A percentile compares a stretch with the other conserved stretches of the same genome.
These are phyloP conservation scores for Zygosaccharomyces siamensis DNA, from an alignment of 805 yeast species.

Conservation along the genomic window DNA sequence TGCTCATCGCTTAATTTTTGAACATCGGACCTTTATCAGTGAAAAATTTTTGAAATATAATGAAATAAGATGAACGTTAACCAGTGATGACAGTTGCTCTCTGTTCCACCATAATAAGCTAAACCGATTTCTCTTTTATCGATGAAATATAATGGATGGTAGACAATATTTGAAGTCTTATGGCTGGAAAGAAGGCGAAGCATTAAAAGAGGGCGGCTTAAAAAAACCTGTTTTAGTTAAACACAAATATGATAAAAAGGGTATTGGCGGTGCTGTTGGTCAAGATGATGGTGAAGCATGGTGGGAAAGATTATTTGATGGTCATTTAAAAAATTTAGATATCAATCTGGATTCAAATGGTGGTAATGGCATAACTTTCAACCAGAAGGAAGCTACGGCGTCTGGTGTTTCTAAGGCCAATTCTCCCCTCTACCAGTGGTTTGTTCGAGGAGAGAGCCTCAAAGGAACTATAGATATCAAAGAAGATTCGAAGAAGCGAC, in stretches of 20 bases:
- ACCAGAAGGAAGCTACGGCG: constrained; percentile 47
- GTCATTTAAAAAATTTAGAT: constrained; percentile 76
- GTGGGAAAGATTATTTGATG: constrained; percentile 97
- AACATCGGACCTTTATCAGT: constrained; percentile 1
- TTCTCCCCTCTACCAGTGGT: constrained; percentile 79
- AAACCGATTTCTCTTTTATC: neutral
- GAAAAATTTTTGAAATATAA: constrained; percentile 19
- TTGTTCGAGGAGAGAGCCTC: constrained; percentile 81
- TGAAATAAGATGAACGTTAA: neutral
- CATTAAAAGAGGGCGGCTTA: constrained; percentile 71
- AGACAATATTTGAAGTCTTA: constrained; percentile 63
- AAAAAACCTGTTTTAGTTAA: constrained; percentile 82
- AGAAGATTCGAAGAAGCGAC: constrained; percentile 9
- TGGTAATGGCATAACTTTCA: constrained; percentile 43
- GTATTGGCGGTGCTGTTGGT: constrained; percentile 70
- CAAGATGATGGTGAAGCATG: constrained; percentile 77
- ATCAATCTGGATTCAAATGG: constrained; percentile 38
- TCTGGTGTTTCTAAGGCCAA: constrained; percentile 45
- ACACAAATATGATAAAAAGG: constrained; percentile 86
- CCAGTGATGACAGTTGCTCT: neutral
- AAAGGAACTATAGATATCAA: constrained; percentile 60
- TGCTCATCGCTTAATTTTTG: neutral
- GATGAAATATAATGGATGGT: constrained; percentile 55
- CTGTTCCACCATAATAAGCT: too few species aligned
- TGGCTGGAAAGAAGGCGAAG: constrained; percentile 94